These are phyloP conservation scores for Rugosomyces carneus DNA, from an alignment of 1,284 basidiomycete genomes.

Conservation along the genomic window DNA sequence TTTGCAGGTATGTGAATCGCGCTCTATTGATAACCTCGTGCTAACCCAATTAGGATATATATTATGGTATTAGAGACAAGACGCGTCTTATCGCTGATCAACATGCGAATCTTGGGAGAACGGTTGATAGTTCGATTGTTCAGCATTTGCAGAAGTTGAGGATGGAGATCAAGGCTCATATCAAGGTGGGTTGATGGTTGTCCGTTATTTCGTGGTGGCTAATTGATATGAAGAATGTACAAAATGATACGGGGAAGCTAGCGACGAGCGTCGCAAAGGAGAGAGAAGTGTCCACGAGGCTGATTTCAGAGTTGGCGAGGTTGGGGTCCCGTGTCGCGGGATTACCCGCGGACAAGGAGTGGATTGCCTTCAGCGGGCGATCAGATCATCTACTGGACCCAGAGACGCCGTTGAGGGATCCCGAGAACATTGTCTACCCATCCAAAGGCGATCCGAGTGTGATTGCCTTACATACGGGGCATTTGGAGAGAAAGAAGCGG, in stretches of 20 bases:
- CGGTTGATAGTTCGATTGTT: slow-evolving; percentile 95
- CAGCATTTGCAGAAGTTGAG: slow-evolving; percentile 95
- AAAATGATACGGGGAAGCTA: slow-evolving; percentile 95
- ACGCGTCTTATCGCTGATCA: slow-evolving; percentile 93
- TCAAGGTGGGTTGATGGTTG: slow-evolving; percentile 53
- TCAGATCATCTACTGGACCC: slow-evolving; percentile 96
- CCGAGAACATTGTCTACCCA: slow-evolving; percentile 81
- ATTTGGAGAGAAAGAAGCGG: slow-evolving; percentile 95
- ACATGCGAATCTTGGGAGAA: slow-evolving; percentile 93
- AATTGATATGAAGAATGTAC: slow-evolving; percentile 68
- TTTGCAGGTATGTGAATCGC: slow-evolving; percentile 62
- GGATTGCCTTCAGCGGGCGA: slow-evolving; percentile 94
- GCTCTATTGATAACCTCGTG: too few relatives aligned
- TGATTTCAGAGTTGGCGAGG: slow-evolving; percentile 85
- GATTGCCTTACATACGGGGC: slow-evolving; percentile 83
- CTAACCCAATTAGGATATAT: slow-evolving; percentile 88
- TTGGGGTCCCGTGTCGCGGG: slow-evolving; percentile 79
- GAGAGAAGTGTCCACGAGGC: slow-evolving; percentile 83
- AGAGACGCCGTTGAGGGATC: slow-evolving; percentile 87
- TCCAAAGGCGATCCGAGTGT: slow-evolving; percentile 91
- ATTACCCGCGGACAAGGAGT: slow-evolving; percentile 90
- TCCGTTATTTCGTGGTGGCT: background rate
- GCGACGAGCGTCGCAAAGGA: slow-evolving; percentile 92
- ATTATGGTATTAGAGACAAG: slow-evolving; percentile 91
- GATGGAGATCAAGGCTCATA: slow-evolving; percentile 95